Conservation (phyloP, 352 stramenopile species). For the Pythium scleroteichum region DNA sequence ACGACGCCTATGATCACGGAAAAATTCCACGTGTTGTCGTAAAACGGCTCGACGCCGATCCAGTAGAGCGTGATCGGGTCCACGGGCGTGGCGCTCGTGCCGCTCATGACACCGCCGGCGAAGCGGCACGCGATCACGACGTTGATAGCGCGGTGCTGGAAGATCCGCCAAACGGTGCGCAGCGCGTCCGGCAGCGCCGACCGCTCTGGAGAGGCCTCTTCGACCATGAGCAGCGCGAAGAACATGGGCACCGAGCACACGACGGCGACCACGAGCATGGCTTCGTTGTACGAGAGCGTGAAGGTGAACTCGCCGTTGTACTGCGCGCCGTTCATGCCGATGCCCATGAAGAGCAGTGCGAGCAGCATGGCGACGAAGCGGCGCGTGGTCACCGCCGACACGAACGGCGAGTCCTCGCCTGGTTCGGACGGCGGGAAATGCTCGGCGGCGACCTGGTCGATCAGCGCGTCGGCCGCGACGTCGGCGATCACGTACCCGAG, state of each 20-base stretch:
- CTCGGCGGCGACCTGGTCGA: conserved; percentile 34
- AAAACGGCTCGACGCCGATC: conserved; percentile 45
- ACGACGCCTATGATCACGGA: conserved; percentile 33
- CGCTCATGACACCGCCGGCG: conserved; percentile 33
- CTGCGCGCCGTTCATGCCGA: conserved; percentile 48
- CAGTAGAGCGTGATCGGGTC: conserved; percentile 49
- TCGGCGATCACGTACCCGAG: conserved; percentile 81
- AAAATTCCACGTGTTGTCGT: conserved; percentile 49
- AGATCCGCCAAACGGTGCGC: conserved; percentile 33
- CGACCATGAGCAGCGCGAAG: conserved; percentile 32
- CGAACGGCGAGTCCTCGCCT: conserved; percentile 27
- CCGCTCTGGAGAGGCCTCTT: conserved; percentile 18
- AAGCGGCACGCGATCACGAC: conserved; percentile 44
- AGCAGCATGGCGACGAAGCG: conserved; percentile 36
- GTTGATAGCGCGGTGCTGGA: conserved; percentile 38
- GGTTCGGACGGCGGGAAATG: conserved; percentile 8
- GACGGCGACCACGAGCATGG: conserved; percentile 43
- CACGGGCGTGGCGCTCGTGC: conserved; percentile 36
- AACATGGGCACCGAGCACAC: conserved; percentile 33
- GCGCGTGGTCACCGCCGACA: conserved; percentile 34
- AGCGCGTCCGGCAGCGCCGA: conserved; percentile 29
- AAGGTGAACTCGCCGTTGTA: background rate
- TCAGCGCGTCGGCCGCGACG: conserved; percentile 64
- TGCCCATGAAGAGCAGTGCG: conserved; percentile 50
- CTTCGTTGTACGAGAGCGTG: conserved; percentile 40